These are phyloP conservation scores for Claviceps cyperi DNA, from an alignment of 2,329 filamentous ascomycete genomes.

Conservation along the genomic window DNA sequence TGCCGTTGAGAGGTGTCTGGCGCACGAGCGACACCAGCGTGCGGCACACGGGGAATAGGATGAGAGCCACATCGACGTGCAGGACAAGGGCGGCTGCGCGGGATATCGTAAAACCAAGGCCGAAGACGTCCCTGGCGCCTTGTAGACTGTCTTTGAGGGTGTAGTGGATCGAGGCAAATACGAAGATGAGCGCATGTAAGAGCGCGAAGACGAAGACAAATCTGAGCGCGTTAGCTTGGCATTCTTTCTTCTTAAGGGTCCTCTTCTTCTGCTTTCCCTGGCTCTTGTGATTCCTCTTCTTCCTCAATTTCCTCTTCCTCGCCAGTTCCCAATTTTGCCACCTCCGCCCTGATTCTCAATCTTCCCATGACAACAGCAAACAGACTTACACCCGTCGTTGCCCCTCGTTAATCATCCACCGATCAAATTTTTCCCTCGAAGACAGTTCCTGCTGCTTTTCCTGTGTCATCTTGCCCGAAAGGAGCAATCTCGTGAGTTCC, in stretches of 20 bases:
- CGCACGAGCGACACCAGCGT: conserved; percentile 70
- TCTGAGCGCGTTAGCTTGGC: conserved; percentile 23
- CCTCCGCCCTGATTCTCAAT: too few species aligned
- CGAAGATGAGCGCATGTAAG: conserved; percentile 62
- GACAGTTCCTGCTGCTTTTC: conserved; percentile 56
- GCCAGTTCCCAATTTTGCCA: too few species aligned
- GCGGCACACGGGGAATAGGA: conserved; percentile 70
- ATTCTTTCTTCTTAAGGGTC: too few species aligned
- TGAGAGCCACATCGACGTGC: conserved; percentile 67
- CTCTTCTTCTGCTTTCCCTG: too few species aligned
- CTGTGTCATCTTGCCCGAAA: conserved; percentile 69
- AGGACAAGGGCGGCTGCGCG: conserved; percentile 61
- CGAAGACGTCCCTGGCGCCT: conserved; percentile 51
- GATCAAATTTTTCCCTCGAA: conserved; percentile 57
- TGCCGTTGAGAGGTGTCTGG: conserved; percentile 70
- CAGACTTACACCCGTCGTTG: conserved; percentile 59
- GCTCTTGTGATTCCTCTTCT: too few species aligned
- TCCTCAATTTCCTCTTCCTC: too few species aligned
- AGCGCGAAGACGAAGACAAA: conserved; percentile 65
- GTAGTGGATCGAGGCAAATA: conserved; percentile 69
- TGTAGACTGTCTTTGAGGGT: conserved; percentile 62
- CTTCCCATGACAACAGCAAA: too few species aligned
- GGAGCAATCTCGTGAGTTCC: conserved; percentile 65
- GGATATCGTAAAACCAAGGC: conserved; percentile 63
- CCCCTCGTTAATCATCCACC: conserved; percentile 84